phyloP scores from a whole-genome alignment of 306 rosid genomes.

The Quercus rubra region DNA sequence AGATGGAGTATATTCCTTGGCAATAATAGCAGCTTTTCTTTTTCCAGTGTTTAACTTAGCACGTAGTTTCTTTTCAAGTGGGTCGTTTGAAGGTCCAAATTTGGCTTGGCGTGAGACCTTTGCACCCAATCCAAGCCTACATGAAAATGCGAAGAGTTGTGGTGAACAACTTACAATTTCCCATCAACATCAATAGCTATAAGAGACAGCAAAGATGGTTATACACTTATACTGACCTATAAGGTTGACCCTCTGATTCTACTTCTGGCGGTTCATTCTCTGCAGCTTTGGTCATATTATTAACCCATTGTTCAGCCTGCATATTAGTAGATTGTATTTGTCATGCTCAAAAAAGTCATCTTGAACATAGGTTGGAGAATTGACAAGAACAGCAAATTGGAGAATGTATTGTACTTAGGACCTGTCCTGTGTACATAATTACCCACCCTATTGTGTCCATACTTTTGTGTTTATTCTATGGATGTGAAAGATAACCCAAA shows the following conservation, averaged over 20 bases:
- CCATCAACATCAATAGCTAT: background rate
- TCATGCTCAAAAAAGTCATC: slow-evolving; percentile 1
- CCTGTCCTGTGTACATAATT: background rate
- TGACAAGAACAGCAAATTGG: background rate
- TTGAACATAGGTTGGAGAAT: background rate
- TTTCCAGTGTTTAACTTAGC: slow-evolving; percentile 52
- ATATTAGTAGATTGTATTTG: background rate
- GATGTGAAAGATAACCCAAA: background rate
- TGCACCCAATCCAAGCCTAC: slow-evolving; percentile 92
- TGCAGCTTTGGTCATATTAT: slow-evolving; percentile 51
- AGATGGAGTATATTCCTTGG: slow-evolving; percentile 30
- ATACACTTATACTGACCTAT: slow-evolving; percentile 46
- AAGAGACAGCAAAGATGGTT: background rate
- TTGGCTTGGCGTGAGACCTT: slow-evolving; percentile 56
- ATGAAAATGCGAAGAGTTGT: background rate
- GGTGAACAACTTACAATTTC: background rate
- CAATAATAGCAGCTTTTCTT: slow-evolving; percentile 53
- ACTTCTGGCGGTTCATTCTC: slow-evolving; percentile 42
- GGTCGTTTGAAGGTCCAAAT: slow-evolving; percentile 53
- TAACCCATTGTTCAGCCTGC: slow-evolving; percentile 85
- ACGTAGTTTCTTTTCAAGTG: slow-evolving; percentile 62
- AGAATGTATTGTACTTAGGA: background rate
- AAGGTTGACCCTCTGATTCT: slow-evolving; percentile 44
- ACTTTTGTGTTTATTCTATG: background rate
- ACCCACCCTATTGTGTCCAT: background rate